These are phyloP conservation scores for Aegle marmelos DNA, from an alignment of 345 rosid species.

Conservation along the genomic window DNA sequence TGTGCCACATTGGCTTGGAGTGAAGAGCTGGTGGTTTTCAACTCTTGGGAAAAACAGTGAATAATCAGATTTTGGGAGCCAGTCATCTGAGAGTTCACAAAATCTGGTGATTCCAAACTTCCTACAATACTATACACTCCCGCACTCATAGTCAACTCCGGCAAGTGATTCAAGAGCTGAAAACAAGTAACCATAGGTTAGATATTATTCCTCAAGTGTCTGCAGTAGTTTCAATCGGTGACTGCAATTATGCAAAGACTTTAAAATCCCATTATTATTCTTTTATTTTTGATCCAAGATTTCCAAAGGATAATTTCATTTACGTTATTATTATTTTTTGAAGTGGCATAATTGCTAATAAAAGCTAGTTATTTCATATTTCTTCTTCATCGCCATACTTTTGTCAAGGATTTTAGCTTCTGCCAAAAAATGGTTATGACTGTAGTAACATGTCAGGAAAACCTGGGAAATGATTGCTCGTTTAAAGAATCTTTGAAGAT, in stretches of 20 bases:
- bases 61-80: constrained; percentile 25
- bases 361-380: neutral
- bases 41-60: constrained; percentile 46
- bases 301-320: neutral
- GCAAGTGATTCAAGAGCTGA: constrained; percentile 86
- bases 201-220: constrained; percentile 8
- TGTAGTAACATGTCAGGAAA: neutral
- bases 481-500: neutral
- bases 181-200: constrained; percentile 86
- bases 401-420: neutral
- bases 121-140: constrained; percentile 88
- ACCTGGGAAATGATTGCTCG: neutral
- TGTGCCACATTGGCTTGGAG: constrained; percentile 99
- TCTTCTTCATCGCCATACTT: neutral
- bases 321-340: neutral
- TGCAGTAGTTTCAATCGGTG: neutral
- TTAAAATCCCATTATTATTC: neutral
- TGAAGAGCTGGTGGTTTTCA: constrained; percentile 73
- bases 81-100: constrained; percentile 24
- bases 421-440: neutral
- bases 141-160: constrained; percentile 97
- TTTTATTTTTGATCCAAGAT: neutral
- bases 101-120: constrained; percentile 28
- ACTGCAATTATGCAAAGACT: neutral
- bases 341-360: neutral